phyloP scores from a whole-genome alignment of 2,329 filamentous ascomycete species.

The Fusarium nanum region DNA sequence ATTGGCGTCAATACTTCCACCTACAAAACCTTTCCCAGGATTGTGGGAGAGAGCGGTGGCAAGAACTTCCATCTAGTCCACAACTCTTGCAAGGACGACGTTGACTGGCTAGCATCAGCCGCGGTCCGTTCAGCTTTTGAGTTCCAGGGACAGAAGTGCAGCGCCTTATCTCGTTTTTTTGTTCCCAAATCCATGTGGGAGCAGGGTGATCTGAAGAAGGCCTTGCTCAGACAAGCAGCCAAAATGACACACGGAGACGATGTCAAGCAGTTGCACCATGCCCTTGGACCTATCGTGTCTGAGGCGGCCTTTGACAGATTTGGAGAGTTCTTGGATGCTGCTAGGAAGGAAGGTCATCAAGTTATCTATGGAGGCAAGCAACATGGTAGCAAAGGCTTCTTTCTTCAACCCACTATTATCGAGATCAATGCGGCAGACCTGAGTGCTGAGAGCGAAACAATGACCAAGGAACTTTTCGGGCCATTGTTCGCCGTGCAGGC shows the following conservation, averaged over 20 bases:
- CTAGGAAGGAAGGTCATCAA: constrained; percentile 8
- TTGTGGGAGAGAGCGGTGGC: constrained; percentile 63
- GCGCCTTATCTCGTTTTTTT: constrained; percentile 11
- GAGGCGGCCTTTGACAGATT: constrained; percentile 3
- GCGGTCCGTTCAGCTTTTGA: constrained; percentile 12
- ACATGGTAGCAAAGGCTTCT: constrained; percentile 9
- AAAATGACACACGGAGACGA: constrained; percentile 13
- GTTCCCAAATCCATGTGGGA: constrained; percentile 15
- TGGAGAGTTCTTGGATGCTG: constrained; percentile 1
- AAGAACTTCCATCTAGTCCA: constrained; percentile 66
- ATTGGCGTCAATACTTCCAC: constrained; percentile 48
- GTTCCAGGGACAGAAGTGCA: constrained; percentile 20
- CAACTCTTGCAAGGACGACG: constrained; percentile 4
- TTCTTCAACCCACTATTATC: constrained; percentile 7
- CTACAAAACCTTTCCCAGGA: constrained; percentile 52
- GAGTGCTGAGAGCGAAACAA: constrained; percentile 4
- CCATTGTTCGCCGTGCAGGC: constrained; percentile 14
- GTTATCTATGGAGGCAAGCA: constrained; percentile 9
- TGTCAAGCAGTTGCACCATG: constrained; percentile 11
- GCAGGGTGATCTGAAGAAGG: constrained; percentile 8
- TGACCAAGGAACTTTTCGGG: constrained; percentile 17
- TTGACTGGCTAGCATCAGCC: constrained; percentile 6
- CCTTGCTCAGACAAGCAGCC: constrained; percentile 7
- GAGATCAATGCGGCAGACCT: background rate
- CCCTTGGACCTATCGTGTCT: constrained; percentile 7